Evolutionary conservation across 2,329 filamentous ascomycete species (phyloP).

Genomic region (Aspergillus sp.): DNA sequence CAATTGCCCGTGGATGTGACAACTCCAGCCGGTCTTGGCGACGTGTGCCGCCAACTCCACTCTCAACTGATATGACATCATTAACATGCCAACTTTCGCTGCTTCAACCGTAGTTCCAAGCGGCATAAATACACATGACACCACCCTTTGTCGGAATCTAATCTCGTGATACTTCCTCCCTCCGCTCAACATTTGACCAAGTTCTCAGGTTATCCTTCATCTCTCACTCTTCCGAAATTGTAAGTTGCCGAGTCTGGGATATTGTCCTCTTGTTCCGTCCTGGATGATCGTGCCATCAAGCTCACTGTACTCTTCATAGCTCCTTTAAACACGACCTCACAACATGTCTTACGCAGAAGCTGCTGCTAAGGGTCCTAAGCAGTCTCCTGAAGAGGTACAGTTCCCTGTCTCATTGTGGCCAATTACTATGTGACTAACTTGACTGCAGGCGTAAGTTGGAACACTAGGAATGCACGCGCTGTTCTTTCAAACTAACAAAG

Average conservation of each 20-base stretch:
- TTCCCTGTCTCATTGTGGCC: constrained; percentile 8
- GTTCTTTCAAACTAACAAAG: neutral
- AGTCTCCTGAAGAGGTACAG: constrained; percentile 53
- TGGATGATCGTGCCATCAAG: neutral
- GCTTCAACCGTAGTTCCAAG: neutral
- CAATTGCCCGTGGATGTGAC: neutral
- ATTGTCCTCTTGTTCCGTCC: neutral
- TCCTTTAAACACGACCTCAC: neutral
- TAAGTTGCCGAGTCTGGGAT: neutral
- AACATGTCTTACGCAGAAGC: constrained; percentile 56
- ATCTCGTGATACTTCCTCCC: neutral
- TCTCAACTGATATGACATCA: constrained; percentile 31
- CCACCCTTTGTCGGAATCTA: constrained; percentile 9
- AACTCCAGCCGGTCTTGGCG: constrained; percentile 20
- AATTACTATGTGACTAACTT: constrained; percentile 20
- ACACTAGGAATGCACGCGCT: neutral
- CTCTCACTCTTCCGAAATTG: neutral
- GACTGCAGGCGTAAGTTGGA: constrained; percentile 42
- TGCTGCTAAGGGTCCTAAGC: constrained; percentile 52
- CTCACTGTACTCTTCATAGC: neutral
- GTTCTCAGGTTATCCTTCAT: neutral
- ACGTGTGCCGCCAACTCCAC: constrained; percentile 21
- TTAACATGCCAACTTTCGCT: constrained; percentile 35
- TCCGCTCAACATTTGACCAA: neutral
- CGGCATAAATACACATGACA: constrained; percentile 29